Evolutionary conservation across 2,329 filamentous ascomycete species (phyloP), one percentile per base, ranked within the genome.

Genomic region (Ramularia endophylla): DNA sequence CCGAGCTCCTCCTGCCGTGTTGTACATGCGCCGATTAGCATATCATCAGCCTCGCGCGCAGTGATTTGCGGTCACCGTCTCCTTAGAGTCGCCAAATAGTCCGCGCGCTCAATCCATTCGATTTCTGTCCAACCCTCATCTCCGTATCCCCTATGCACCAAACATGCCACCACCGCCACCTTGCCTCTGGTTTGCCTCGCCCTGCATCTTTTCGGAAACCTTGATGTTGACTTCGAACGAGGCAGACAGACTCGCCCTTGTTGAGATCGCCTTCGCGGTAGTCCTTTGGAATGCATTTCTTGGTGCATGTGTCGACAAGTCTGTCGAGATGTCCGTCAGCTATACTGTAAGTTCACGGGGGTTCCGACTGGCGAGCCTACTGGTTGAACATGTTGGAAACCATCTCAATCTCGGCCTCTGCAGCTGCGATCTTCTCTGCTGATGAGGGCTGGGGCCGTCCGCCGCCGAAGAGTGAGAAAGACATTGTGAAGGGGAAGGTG

Each of bases 221-320:
- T 95, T 97, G 74, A 95, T 81, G 67, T 95, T 94, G 61, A 95
- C 89, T 58, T 97, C 90, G 71, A 98, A 95, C 92, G 57, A 98
- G 81, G 73, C 94, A 98, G 58, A 98, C 92, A 56, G 85, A 88
- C 71, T 98, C 92, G 75, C 89, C 94, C 74, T 98, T 98, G 80
- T 95, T 95, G 61, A 98, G 81, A 58, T 98, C 90, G 66, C 79
- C 81, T 73, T 98, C 92, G 65, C 88, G 87, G 80, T 97, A 98
- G 59, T 90, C 81, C 61, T 73, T 75, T 49, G 90, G 90, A 56
- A 98, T 79, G 71, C 92, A 98, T 75, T 98, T 98, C 65, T 84
- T 81, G 55, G 85, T 81, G 79, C 92, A 98, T 50, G 87, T 85
- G 68, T 87, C 81, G 60, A 87, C 83, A 51, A 97, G 78, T 55